Evolutionary conservation across 768 basidiomycete genomes (phyloP).

Genomic region (Galerina marginata): DNA sequence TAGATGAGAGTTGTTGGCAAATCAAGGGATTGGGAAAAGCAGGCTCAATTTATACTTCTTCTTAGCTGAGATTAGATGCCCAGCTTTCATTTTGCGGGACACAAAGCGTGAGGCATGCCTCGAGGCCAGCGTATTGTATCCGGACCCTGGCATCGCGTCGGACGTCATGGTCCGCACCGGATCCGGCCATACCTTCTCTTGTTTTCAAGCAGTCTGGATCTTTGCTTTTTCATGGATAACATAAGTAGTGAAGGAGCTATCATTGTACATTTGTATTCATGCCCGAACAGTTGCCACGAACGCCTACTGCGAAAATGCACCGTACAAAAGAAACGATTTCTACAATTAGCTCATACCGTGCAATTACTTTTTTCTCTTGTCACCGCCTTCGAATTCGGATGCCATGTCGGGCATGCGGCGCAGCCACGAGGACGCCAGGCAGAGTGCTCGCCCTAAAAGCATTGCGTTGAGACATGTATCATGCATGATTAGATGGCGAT

Average conservation of each 20-base stretch:
- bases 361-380: slow-evolving; percentile 5
- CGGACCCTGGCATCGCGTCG: background rate
- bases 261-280: background rate
- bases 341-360: slow-evolving; percentile 1
- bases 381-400: slow-evolving; percentile 2
- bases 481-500: slow-evolving; percentile 8
- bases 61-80: slow-evolving; percentile 27
- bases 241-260: background rate
- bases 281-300: background rate
- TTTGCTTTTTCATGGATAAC: background rate
- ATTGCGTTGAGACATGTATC: slow-evolving; percentile 13
- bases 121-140: slow-evolving; percentile 46
- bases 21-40: slow-evolving; percentile 19
- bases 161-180: slow-evolving; percentile 3
- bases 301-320: background rate
- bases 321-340: background rate
- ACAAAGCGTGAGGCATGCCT: slow-evolving; percentile 50
- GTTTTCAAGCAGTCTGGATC: background rate
- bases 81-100: slow-evolving; percentile 24
- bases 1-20: slow-evolving; percentile 23
- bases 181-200: slow-evolving; percentile 1
- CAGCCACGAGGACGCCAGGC: slow-evolving; percentile 13
- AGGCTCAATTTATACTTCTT: slow-evolving; percentile 25
- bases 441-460: background rate
- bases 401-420: slow-evolving; percentile 21